Conservation (phyloP, 768 basidiomycete genomes). For the Mycena sanguinolenta region DNA sequence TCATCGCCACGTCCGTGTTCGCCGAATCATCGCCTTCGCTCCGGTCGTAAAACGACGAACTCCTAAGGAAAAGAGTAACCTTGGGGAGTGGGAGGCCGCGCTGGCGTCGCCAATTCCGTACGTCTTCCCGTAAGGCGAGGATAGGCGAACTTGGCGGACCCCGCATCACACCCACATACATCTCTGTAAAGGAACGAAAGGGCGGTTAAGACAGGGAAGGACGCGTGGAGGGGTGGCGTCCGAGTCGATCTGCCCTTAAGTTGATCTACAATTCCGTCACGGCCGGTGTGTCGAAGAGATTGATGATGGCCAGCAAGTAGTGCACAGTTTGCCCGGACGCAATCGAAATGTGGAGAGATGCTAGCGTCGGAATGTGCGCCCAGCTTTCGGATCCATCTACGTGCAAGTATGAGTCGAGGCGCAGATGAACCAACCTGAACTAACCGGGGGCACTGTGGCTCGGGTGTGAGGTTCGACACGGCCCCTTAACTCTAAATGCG, state of each 20-base stretch:
- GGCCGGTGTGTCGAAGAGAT: background rate
- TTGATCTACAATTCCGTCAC: background rate
- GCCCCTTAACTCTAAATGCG: background rate
- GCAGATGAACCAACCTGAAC: background rate
- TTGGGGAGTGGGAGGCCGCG: background rate
- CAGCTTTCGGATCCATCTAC: no score
- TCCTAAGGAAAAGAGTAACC: background rate
- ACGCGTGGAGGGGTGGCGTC: background rate
- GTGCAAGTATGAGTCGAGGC: background rate
- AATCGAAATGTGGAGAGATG: background rate
- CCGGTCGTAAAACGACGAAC: background rate
- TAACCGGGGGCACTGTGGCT: background rate
- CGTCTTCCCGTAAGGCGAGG: background rate
- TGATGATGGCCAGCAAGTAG: background rate
- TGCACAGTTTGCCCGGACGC: no score
- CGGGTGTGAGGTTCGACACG: background rate
- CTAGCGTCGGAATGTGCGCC: background rate
- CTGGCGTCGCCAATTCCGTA: background rate
- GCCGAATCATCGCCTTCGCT: background rate
- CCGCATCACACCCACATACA: background rate
- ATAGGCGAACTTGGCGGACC: no score
- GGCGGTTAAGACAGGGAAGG: slow-evolving; percentile 5
- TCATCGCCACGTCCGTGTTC: no score
- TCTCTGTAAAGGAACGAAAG: background rate
- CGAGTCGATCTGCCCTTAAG: background rate